phyloP scores from a whole-genome alignment of 176 grass and related monocot species.

The Olyra latifolia region DNA sequence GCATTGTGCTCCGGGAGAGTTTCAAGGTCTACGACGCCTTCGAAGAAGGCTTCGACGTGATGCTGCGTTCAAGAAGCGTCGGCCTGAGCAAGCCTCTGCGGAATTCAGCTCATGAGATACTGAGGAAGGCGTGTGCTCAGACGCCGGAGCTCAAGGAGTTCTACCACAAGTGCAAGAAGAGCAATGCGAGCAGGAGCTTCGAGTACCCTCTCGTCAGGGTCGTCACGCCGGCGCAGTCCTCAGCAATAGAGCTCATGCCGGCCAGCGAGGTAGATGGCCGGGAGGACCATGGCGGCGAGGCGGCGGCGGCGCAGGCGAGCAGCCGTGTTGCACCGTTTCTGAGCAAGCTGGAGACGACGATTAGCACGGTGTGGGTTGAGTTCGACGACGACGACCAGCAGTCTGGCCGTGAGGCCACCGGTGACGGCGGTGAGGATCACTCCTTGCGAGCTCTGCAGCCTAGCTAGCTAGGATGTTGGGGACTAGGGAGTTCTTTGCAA shows the following conservation, averaged over 20 bases:
- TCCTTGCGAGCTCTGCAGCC: slow-evolving; percentile 11
- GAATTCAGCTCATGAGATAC: slow-evolving; percentile 47
- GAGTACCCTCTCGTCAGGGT: slow-evolving; percentile 85
- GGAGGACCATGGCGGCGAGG: not conserved
- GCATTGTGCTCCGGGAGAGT: slow-evolving; percentile 89
- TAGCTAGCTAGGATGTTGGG: slow-evolving; percentile 32
- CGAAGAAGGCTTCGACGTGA: slow-evolving; percentile 46
- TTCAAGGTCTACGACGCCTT: slow-evolving; percentile 82
- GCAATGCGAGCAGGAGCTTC: slow-evolving; percentile 46
- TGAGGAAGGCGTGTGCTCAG: slow-evolving; percentile 70
- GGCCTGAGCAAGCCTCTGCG: slow-evolving; percentile 37
- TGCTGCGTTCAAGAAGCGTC: slow-evolving; percentile 24
- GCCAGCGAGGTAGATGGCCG: not conserved
- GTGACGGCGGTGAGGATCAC: slow-evolving; percentile 7
- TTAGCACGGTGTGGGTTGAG: slow-evolving; percentile 91
- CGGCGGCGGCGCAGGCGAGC: not conserved
- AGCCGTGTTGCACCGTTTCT: not conserved
- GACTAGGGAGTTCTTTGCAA: slow-evolving; percentile 33
- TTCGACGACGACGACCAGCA: slow-evolving; percentile 53
- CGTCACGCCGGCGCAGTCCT: slow-evolving; percentile 50
- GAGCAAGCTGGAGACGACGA: slow-evolving; percentile 72
- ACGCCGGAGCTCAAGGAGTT: slow-evolving; percentile 73
- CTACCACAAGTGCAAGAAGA: slow-evolving; percentile 82
- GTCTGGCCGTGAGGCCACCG: not conserved
- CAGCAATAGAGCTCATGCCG: slow-evolving; percentile 36